A percentile compares a stretch with the other conserved stretches of the same genome.
These are phyloP conservation scores for Paraconiothyrium brasiliense DNA, from an alignment of 2,329 filamentous ascomycete species.

Conservation along the genomic window DNA sequence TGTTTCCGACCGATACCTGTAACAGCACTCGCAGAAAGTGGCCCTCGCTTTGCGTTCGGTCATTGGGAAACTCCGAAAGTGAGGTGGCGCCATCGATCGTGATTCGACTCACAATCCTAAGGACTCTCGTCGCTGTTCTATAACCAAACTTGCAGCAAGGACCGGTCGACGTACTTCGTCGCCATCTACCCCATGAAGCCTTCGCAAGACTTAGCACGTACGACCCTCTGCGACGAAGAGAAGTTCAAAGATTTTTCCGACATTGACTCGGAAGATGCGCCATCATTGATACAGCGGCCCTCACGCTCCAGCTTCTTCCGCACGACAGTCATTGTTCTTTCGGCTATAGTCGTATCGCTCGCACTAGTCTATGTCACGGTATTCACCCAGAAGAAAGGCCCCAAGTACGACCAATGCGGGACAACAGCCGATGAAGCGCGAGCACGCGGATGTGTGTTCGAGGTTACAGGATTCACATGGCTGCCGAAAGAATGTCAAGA, in stretches of 20 bases:
- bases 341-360: neutral
- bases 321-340: neutral
- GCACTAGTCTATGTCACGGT: constrained; percentile 9
- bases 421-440: constrained; percentile 17
- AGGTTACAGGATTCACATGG: constrained; percentile 13
- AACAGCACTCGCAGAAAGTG: neutral
- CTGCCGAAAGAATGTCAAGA: constrained; percentile 12
- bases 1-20: neutral
- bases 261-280: constrained; percentile 4
- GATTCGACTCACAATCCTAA: neutral
- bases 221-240: constrained; percentile 12
- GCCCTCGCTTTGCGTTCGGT: neutral
- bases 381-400: neutral
- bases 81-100: neutral
- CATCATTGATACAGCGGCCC: neutral
- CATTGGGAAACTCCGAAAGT: neutral
- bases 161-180: neutral
- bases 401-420: constrained; percentile 14
- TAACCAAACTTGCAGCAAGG: neutral
- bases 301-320: constrained; percentile 3
- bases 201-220: neutral
- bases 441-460: constrained; percentile 13
- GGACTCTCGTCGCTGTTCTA: neutral
- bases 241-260: constrained; percentile 15
- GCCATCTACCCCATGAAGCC: neutral